Percentiles rank a stretch among this genome's conserved stretches.
Conservation (phyloP, 202 grass and related monocot genomes). For the Elaeis oleifera region DNA sequence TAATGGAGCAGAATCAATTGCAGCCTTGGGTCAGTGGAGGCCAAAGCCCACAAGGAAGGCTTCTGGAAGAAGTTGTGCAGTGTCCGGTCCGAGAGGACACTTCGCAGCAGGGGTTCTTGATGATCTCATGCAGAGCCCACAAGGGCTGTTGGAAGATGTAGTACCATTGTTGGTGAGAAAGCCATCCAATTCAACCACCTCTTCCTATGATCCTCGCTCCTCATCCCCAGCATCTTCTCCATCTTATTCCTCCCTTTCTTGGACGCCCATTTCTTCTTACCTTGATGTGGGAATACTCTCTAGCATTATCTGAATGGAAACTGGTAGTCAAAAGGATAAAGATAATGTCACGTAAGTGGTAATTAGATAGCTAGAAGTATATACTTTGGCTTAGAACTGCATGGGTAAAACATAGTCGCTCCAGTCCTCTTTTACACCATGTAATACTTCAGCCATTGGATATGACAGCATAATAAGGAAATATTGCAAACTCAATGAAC, state of each 20-base stretch:
- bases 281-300: conserved; percentile 52
- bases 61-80: conserved; percentile 16
- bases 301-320: conserved; percentile 40
- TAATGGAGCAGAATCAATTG: not conserved
- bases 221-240: conserved; percentile 1
- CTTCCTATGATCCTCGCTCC: conserved; percentile 12
- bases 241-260: conserved; percentile 38
- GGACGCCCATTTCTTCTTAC: conserved; percentile 40
- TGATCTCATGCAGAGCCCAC: conserved; percentile 10
- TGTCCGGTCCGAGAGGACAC: not conserved
- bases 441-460: no score
- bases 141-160: conserved; percentile 70
- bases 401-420: no score
- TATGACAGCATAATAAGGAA: no score
- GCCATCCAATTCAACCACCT: conserved; percentile 27
- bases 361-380: no score
- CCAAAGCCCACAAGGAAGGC: not conserved
- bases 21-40: not conserved
- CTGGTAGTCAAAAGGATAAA: no score
- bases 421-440: no score
- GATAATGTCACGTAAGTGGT: no score
- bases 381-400: no score
- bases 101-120: conserved; percentile 17
- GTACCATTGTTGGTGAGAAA: conserved; percentile 66
- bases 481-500: no score